Evolutionary conservation across 331 rosid species (phyloP), one percentile per base, ranked within the genome.

Genomic region (Acacia pycnantha): DNA sequence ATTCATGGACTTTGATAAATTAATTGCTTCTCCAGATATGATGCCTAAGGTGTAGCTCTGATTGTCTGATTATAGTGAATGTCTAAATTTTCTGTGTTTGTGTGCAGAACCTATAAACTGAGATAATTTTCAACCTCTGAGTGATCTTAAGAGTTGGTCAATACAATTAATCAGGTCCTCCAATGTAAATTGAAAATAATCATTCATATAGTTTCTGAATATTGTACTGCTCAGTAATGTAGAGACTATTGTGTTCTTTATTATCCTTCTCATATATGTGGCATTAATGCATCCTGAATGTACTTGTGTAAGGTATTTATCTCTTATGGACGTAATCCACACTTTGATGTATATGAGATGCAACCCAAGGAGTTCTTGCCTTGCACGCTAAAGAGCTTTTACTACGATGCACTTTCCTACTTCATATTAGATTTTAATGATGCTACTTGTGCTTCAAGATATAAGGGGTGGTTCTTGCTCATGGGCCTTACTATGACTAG

Each of bases 21-120:
- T 96, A 68, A 96, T 96, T 87, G 98, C 99, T 85, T 96, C 99
- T 41, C 99, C 99, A 53, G 99, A 96, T 86, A 93, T 96, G 99
- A 96, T 96, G 98, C 97, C 99, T 29, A 96, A 96, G 99, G 99
- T 93, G 87, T 70, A 81, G 31, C 79, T 84, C 73, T 77, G 74
- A 77, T 68, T 73, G 46, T 71, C 73, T 59, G 62, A 50, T 81
- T 81, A 62, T 76, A 64, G 29, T 79, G 43, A 65, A 40, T 70
- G 68, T 44, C 69, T 54, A 16, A 8, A 22, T 80, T 41, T 68
- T 51, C 61, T 76, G 14, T 41, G 35, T 77, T 22, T 40, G 22
- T 80, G 21, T 77, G 29, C 62, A 44, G 79, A 76, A 40, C 29
- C 56, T 11, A 2, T 8, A 22, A 24, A 59, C 31, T 41, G 26